phyloP scores from a whole-genome alignment of 495 filamentous ascomycete species.

The Penicillium parvum region DNA sequence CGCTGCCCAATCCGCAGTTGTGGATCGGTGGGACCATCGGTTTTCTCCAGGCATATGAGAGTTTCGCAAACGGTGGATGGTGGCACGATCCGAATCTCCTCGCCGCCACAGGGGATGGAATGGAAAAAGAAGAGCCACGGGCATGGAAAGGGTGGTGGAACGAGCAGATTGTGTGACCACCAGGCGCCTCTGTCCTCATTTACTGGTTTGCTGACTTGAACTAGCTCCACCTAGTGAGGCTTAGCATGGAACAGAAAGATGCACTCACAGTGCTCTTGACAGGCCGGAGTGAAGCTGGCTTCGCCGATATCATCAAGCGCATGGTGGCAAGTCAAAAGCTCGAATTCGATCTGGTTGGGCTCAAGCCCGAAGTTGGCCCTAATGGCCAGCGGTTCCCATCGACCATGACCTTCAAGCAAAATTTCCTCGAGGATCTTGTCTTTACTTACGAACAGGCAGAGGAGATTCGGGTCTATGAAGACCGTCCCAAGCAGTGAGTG shows the following conservation, averaged over 20 bases:
- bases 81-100: conserved; percentile 93
- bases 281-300: conserved; percentile 73
- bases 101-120: conserved; percentile 77
- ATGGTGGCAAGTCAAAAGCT: conserved; percentile 76
- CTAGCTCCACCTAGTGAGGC: conserved; percentile 68
- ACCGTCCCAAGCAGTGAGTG: conserved; percentile 59
- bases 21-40: conserved; percentile 78
- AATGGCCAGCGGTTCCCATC: conserved; percentile 66
- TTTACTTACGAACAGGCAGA: conserved; percentile 78
- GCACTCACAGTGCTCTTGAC: conserved; percentile 84
- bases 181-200: background rate
- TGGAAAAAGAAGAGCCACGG: conserved; percentile 74
- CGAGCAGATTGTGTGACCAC: conserved; percentile 63
- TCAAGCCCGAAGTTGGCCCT: conserved; percentile 83
- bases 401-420: conserved; percentile 86
- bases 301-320: conserved; percentile 73
- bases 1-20: conserved; percentile 81
- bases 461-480: conserved; percentile 72
- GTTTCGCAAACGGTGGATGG: conserved; percentile 86
- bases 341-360: conserved; percentile 80
- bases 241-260: conserved; percentile 85
- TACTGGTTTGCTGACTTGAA: conserved; percentile 25
- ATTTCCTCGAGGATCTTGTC: conserved; percentile 71
- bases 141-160: conserved; percentile 98
- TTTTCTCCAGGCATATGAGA: conserved; percentile 66